These are phyloP conservation scores for Cladorrhinum samala DNA, from an alignment of 495 filamentous ascomycete genomes.

Conservation along the genomic window DNA sequence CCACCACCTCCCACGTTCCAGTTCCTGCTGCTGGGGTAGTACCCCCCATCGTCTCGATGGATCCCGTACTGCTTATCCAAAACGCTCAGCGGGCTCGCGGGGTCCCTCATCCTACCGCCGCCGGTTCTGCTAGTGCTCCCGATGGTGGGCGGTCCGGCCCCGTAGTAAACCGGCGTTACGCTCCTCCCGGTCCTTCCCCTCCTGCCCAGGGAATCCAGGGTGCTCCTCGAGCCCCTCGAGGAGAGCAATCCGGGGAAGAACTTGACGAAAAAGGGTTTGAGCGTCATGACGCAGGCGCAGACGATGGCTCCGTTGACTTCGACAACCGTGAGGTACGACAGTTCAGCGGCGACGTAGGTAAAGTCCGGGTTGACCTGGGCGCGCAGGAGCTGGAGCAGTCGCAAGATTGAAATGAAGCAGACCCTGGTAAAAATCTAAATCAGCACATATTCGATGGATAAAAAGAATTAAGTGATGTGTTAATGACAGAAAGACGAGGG, in stretches of 20 bases:
- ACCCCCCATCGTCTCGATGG: background rate
- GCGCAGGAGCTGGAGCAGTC: constrained; percentile 22
- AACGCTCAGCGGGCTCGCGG: background rate
- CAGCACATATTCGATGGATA: too few relatives aligned
- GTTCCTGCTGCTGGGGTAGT: background rate
- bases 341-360: constrained; percentile 22
- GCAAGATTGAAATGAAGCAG: constrained; percentile 31
- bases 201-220: background rate
- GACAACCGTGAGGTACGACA: constrained; percentile 40
- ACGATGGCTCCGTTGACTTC: constrained; percentile 40
- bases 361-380: constrained; percentile 22
- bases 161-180: too few relatives aligned
- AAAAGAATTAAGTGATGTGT: too few relatives aligned
- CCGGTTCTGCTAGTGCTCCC: constrained; percentile 15
- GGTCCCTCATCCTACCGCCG: background rate
- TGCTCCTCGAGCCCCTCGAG: background rate
- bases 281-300: constrained; percentile 34
- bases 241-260: constrained; percentile 33
- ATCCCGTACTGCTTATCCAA: constrained; percentile 8
- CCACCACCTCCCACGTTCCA: constrained; percentile 6
- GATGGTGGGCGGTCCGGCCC: constrained; percentile 27
- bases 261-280: constrained; percentile 25
- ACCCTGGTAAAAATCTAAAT: constrained; percentile 10
- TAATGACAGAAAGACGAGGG: background rate
- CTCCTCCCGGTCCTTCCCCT: background rate